These are phyloP conservation scores for Cylindrotheca fusiformis DNA, from an alignment of 108 stramenopile species.

Conservation along the genomic window DNA sequence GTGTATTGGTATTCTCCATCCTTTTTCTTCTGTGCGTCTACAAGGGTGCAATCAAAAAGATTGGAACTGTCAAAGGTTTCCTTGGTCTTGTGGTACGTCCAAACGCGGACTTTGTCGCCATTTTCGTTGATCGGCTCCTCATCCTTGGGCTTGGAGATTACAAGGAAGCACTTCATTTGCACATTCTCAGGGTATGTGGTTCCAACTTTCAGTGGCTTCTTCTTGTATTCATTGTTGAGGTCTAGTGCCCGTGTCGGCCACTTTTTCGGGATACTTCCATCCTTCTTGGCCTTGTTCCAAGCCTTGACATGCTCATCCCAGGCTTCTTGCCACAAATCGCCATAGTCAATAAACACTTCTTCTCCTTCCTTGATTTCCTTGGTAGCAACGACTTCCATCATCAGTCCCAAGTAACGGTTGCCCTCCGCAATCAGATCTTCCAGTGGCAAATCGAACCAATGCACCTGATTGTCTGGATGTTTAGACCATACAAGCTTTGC, in stretches of 20 bases:
- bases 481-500: slow-evolving; percentile 74
- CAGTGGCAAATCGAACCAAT: slow-evolving; percentile 51
- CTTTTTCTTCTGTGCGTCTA: slow-evolving; percentile 28
- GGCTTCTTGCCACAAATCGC: slow-evolving; percentile 67
- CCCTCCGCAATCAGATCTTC: slow-evolving; percentile 38
- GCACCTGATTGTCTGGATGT: slow-evolving; percentile 44
- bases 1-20: slow-evolving; percentile 21
- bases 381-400: slow-evolving; percentile 77
- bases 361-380: slow-evolving; percentile 63
- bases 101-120: slow-evolving; percentile 29
- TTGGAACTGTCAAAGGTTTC: slow-evolving; percentile 27
- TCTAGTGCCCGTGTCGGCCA: slow-evolving; percentile 43
- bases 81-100: slow-evolving; percentile 15
- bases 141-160: slow-evolving; percentile 32
- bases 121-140: slow-evolving; percentile 16
- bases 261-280: slow-evolving; percentile 27
- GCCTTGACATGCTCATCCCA: slow-evolving; percentile 54
- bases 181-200: slow-evolving; percentile 41
- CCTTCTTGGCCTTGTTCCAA: slow-evolving; percentile 36
- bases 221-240: slow-evolving; percentile 29
- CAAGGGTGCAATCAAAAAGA: slow-evolving; percentile 41
- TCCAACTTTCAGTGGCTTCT: slow-evolving; percentile 23
- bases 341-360: slow-evolving; percentile 79
- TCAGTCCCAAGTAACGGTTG: slow-evolving; percentile 48
- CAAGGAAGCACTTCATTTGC: slow-evolving; percentile 37